A percentile compares a stretch with the other conserved stretches of the same genome.
phyloP scores from a whole-genome alignment of 1,284 basidiomycete species.

The Cystobasidiaceae sp. region DNA sequence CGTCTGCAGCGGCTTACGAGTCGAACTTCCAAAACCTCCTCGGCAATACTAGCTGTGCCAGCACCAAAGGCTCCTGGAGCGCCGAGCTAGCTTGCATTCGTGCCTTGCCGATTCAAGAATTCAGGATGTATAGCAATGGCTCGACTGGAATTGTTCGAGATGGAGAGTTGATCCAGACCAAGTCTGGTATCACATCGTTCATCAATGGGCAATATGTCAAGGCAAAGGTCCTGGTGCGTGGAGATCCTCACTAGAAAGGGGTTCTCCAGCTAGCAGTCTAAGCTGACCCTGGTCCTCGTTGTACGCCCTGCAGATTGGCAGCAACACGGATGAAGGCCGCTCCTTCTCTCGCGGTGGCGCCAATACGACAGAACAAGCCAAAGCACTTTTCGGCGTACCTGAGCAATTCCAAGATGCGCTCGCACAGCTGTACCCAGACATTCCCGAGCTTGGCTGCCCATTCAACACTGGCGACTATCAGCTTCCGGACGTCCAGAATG shows the following conservation, averaged over 20 bases:
- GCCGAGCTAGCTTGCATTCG: slow-evolving; percentile 5
- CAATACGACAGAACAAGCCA: slow-evolving; percentile 1
- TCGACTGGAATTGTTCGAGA: not conserved
- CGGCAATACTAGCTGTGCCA: slow-evolving; percentile 9
- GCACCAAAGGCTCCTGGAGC: slow-evolving; percentile 2
- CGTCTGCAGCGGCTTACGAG: not conserved
- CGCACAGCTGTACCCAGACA: not conserved
- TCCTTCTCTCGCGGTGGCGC: not conserved
- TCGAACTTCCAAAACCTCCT: not conserved
- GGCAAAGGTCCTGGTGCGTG: not conserved
- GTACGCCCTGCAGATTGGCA: no score
- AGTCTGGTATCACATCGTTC: not conserved
- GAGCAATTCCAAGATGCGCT: not conserved
- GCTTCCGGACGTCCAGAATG: slow-evolving; percentile 5
- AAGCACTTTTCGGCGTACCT: not conserved
- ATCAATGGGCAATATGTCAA: slow-evolving; percentile 9
- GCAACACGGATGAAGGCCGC: not conserved
- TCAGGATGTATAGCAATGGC: not conserved
- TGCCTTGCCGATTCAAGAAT: not conserved
- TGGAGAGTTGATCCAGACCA: not conserved
- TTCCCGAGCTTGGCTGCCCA: not conserved
- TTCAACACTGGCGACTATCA: slow-evolving; percentile 20
- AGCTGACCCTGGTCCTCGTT: no score
- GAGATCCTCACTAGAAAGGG: no score
- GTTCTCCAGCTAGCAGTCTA: no score